Evolutionary conservation across 1,284 basidiomycete genomes (phyloP).

Genomic region (Boletellus deceptivus): DNA sequence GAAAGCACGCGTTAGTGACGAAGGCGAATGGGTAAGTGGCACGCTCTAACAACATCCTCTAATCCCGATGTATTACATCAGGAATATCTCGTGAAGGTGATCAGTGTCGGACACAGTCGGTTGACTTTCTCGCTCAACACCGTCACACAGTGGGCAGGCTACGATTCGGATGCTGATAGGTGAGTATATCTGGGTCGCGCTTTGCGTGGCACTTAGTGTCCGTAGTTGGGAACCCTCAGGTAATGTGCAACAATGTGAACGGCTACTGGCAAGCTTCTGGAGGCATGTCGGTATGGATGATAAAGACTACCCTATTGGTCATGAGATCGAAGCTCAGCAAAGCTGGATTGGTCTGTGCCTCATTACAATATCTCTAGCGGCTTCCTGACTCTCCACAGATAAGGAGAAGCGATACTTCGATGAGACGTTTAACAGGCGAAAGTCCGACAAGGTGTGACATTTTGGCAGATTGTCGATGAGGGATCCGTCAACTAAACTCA

Average conservation of each 20-base stretch:
- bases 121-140: conserved; percentile 17
- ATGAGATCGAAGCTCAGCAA: conserved; percentile 38
- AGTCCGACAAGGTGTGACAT: conserved; percentile 24
- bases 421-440: conserved; percentile 37
- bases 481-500: conserved; percentile 8
- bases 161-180: conserved; percentile 50
- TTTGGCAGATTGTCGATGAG: conserved; percentile 1
- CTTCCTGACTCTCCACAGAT: conserved; percentile 21
- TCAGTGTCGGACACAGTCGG: not conserved
- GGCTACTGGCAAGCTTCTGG: conserved; percentile 64
- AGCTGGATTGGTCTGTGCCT: conserved; percentile 51
- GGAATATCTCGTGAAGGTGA: conserved; percentile 64
- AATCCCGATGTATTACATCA: conserved; percentile 21
- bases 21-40: conserved; percentile 43
- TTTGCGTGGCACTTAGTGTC: not conserved
- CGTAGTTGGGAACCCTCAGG: conserved; percentile 64
- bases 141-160: conserved; percentile 47
- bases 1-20: conserved; percentile 44
- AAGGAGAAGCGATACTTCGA: conserved; percentile 45
- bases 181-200: conserved; percentile 16
- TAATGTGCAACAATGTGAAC: conserved; percentile 53
- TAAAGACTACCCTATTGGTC: conserved; percentile 48
- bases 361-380: not conserved
- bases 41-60: not conserved
- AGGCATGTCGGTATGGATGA: conserved; percentile 55